These are phyloP conservation scores for Tulasnella sp. DNA, from an alignment of 768 basidiomycete species.

Conservation along the genomic window DNA sequence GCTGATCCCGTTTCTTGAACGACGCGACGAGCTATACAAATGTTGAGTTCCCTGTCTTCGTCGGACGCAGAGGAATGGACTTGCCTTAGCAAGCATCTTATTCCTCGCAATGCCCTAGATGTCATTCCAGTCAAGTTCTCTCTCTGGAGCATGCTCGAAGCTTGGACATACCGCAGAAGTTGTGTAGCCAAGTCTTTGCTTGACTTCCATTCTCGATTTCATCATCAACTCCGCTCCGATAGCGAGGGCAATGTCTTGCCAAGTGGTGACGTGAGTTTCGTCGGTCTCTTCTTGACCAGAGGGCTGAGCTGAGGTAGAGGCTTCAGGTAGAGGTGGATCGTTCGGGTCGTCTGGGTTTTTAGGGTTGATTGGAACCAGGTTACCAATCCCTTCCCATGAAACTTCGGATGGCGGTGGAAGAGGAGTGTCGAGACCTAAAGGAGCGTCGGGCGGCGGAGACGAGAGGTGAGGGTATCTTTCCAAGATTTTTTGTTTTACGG, in stretches of 20 bases:
- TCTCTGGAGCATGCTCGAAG: not conserved
- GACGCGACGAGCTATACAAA: constrained; percentile 64
- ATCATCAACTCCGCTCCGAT: constrained; percentile 81
- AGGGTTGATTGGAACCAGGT: constrained; percentile 39
- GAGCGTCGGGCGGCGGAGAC: constrained; percentile 53
- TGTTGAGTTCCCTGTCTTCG: not conserved
- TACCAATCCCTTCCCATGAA: constrained; percentile 48
- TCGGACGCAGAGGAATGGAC: not conserved
- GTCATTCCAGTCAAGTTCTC: not conserved
- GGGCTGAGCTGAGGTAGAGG: not conserved
- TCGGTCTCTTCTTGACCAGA: constrained; percentile 3
- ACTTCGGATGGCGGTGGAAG: constrained; percentile 55
- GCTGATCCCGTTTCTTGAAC: constrained; percentile 81
- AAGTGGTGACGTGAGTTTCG: constrained; percentile 33
- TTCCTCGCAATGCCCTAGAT: constrained; percentile 78
- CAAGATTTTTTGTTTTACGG: constrained; percentile 65
- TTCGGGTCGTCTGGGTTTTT: not conserved
- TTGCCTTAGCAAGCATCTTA: constrained; percentile 89
- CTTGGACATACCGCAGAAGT: constrained; percentile 64
- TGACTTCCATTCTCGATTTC: constrained; percentile 58
- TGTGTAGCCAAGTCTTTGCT: constrained; percentile 72
- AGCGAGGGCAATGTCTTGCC: constrained; percentile 88
- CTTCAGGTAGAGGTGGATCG: not conserved
- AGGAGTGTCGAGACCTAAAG: constrained; percentile 59
- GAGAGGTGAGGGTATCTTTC: constrained; percentile 67